Conservation (phyloP, 1,139 yeast genomes). For the Hansenula lynferdii region DNA sequence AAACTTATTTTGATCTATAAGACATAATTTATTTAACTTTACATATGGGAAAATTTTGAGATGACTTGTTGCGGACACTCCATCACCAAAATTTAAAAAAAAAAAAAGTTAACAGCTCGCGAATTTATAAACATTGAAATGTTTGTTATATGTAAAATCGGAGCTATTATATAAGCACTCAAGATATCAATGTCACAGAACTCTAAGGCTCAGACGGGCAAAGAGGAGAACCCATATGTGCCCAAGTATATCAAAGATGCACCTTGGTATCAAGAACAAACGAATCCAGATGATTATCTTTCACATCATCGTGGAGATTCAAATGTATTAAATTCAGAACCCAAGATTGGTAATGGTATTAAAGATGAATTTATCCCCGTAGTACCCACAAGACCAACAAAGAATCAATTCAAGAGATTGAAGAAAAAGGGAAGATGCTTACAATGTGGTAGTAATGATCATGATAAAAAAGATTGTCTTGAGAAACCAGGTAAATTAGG, state of each 20-base stretch:
- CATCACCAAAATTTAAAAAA: neutral
- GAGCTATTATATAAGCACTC: too few relatives aligned
- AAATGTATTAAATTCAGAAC: conserved; percentile 27
- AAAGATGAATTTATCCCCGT: conserved; percentile 25
- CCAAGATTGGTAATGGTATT: conserved; percentile 32
- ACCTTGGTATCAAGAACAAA: conserved; percentile 40
- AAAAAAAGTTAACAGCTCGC: too few relatives aligned
- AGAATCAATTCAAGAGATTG: conserved; percentile 19
- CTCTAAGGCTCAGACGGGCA: too few relatives aligned
- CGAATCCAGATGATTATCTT: conserved; percentile 31
- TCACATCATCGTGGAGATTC: conserved; percentile 45
- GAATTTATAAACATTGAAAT: too few relatives aligned
- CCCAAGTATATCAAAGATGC: conserved; percentile 43
- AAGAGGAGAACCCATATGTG: conserved; percentile 30
- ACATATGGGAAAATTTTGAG: neutral
- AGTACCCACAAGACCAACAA: neutral
- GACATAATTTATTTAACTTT: neutral
- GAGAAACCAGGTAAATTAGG: conserved; percentile 48
- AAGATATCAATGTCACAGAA: too few relatives aligned
- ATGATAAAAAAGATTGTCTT: conserved; percentile 42
- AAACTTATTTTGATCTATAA: neutral
- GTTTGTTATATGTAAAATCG: too few relatives aligned
- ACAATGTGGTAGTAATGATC: conserved; percentile 47
- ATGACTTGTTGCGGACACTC: conserved; percentile 3
- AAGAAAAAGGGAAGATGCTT: conserved; percentile 36